Conservation (phyloP, 2,329 filamentous ascomycete species). For the Verticillium isaacii region DNA sequence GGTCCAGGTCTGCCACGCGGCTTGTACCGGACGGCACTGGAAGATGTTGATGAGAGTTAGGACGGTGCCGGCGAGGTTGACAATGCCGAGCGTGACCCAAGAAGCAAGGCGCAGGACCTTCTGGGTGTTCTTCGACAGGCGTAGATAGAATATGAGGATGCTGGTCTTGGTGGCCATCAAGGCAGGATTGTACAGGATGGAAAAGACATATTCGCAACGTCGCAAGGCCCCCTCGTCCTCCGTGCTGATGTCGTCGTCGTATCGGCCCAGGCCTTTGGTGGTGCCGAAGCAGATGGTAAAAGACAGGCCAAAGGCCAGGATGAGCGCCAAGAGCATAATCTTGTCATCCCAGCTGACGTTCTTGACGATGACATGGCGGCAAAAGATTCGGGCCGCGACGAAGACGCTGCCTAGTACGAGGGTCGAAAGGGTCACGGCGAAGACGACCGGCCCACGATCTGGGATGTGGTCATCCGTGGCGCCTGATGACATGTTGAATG, state of each 20-base stretch:
- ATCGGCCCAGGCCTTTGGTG: constrained; percentile 61
- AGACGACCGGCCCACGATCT: constrained; percentile 56
- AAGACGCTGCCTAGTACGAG: constrained; percentile 69
- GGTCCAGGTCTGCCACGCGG: constrained; percentile 53
- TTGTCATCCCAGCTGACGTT: constrained; percentile 73
- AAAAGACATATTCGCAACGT: constrained; percentile 59
- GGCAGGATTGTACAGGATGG: constrained; percentile 70
- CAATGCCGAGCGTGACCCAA: constrained; percentile 70
- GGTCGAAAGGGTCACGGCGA: constrained; percentile 66
- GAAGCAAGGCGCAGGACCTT: constrained; percentile 75
- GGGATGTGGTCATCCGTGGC: constrained; percentile 21
- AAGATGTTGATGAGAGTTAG: constrained; percentile 84
- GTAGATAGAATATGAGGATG: constrained; percentile 87
- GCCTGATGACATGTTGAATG: constrained; percentile 11
- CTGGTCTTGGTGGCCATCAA: constrained; percentile 90
- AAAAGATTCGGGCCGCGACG: constrained; percentile 68
- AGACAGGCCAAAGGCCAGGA: constrained; percentile 62
- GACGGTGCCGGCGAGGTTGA: constrained; percentile 73
- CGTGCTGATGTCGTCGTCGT: constrained; percentile 54
- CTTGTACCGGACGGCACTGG: constrained; percentile 72
- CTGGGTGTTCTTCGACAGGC: constrained; percentile 72
- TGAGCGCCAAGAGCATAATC: constrained; percentile 76
- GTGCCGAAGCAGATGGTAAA: constrained; percentile 63
- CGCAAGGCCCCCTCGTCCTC: constrained; percentile 49
- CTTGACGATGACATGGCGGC: constrained; percentile 67